These are phyloP conservation scores for Aspergillus sp. DNA, from an alignment of 2,329 filamentous ascomycete genomes.

Conservation along the genomic window DNA sequence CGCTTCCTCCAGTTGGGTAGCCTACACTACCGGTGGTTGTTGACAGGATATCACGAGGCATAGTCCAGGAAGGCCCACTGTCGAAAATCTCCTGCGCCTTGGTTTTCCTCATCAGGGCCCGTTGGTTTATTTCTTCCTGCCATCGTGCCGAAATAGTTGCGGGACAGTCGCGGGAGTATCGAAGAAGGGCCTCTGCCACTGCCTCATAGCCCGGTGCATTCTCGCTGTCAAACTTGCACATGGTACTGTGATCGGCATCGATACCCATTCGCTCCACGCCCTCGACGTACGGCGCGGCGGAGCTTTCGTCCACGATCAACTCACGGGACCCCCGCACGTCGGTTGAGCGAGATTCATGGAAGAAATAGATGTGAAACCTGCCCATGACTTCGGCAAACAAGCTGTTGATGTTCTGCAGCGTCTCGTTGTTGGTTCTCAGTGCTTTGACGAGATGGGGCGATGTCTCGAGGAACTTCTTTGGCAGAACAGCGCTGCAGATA, in stretches of 20 bases:
- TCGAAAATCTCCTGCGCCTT: constrained; percentile 30
- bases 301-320: constrained; percentile 60
- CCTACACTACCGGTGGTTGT: constrained; percentile 5
- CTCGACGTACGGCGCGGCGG: constrained; percentile 59
- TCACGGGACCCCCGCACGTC: constrained; percentile 55
- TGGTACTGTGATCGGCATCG: constrained; percentile 59
- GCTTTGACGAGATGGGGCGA: constrained; percentile 60
- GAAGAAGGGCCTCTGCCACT: constrained; percentile 39
- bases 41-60: neutral
- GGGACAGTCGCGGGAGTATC: constrained; percentile 45
- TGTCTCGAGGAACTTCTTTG: constrained; percentile 56
- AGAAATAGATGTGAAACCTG: constrained; percentile 65
- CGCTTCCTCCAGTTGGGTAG: constrained; percentile 12
- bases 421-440: constrained; percentile 65
- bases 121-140: constrained; percentile 45
- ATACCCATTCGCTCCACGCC: constrained; percentile 67
- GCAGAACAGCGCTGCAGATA: constrained; percentile 57
- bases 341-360: constrained; percentile 64
- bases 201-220: constrained; percentile 57
- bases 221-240: constrained; percentile 61
- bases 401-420: constrained; percentile 62
- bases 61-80: constrained; percentile 15
- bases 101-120: constrained; percentile 26
- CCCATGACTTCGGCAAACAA: constrained; percentile 63
- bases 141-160: constrained; percentile 48